Evolutionary conservation across 257 asterid species (phyloP).

Genomic region (Verbena officinalis): DNA sequence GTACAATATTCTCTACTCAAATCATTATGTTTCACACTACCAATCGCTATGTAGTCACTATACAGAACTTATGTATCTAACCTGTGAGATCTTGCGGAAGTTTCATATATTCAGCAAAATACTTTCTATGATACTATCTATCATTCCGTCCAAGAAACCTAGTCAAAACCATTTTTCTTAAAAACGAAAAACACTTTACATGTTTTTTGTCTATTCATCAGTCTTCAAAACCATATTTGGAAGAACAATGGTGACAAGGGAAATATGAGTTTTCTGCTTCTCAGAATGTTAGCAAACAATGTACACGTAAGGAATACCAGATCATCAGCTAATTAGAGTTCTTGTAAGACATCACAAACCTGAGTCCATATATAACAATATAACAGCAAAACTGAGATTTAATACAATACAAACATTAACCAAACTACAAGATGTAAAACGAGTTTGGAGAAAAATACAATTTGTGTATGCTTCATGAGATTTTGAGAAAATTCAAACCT

Average conservation of each 20-base stretch:
- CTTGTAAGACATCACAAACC: neutral
- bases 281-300: conserved; percentile 6
- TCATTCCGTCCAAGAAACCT: neutral
- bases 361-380: conserved; percentile 9
- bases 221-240: neutral
- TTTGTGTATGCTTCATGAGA: conserved; percentile 17
- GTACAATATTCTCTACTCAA: neutral
- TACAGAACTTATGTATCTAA: conserved; percentile 7
- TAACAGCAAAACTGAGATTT: neutral
- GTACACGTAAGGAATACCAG: conserved; percentile 6
- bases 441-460: neutral
- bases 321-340: conserved; percentile 15
- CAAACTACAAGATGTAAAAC: conserved; percentile 9
- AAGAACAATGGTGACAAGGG: neutral
- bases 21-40: conserved; percentile 2
- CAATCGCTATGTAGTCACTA: conserved; percentile 1
- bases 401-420: neutral
- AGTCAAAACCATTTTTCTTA: neutral
- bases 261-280: conserved; percentile 13
- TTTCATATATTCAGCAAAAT: conserved; percentile 13
- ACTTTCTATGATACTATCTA: neutral
- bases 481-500: conserved; percentile 52
- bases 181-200: neutral
- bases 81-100: neutral
- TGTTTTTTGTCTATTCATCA: neutral